phyloP scores from a whole-genome alignment of 2,329 filamentous ascomycete species.

The Xylaria sp. region DNA sequence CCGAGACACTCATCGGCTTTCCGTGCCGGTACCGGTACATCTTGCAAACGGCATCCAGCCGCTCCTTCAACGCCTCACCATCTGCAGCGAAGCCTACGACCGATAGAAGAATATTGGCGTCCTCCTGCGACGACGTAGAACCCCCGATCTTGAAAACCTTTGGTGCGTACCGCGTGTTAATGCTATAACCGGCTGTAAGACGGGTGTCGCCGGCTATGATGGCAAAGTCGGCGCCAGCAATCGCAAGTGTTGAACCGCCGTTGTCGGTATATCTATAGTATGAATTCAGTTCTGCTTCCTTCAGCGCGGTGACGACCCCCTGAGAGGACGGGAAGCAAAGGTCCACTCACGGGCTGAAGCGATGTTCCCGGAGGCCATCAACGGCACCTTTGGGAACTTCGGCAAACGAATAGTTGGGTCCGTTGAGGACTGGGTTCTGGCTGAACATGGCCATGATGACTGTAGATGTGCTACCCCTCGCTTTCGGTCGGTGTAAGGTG shows the following conservation, averaged over 20 bases:
- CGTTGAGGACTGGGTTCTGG: slow-evolving; percentile 75
- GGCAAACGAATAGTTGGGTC: slow-evolving; percentile 75
- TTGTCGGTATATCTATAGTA: slow-evolving; percentile 89
- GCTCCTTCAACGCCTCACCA: slow-evolving; percentile 92
- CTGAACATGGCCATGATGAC: slow-evolving; percentile 74
- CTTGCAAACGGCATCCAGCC: slow-evolving; percentile 93
- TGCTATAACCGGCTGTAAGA: slow-evolving; percentile 95
- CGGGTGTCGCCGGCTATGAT: slow-evolving; percentile 98
- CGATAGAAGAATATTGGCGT: slow-evolving; percentile 87
- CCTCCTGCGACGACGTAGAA: slow-evolving; percentile 84
- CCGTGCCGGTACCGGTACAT: slow-evolving; percentile 99
- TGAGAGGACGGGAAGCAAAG: neutral
- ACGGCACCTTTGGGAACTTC: slow-evolving; percentile 66
- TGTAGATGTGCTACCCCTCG: slow-evolving; percentile 30
- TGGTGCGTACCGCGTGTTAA: slow-evolving; percentile 94
- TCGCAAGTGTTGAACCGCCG: slow-evolving; percentile 94
- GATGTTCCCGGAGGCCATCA: slow-evolving; percentile 75
- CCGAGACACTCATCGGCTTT: slow-evolving; percentile 94
- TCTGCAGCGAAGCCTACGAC: slow-evolving; percentile 97
- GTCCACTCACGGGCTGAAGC: slow-evolving; percentile 85
- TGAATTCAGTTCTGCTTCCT: slow-evolving; percentile 20
- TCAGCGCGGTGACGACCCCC: neutral
- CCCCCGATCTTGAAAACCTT: slow-evolving; percentile 99
- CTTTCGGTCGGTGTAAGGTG: slow-evolving; percentile 13
- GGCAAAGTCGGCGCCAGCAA: slow-evolving; percentile 92